Percentiles rank a stretch among this genome's conserved stretches.
Conservation (phyloP, 768 basidiomycete species). For the Stropharia rugosoannulata region DNA sequence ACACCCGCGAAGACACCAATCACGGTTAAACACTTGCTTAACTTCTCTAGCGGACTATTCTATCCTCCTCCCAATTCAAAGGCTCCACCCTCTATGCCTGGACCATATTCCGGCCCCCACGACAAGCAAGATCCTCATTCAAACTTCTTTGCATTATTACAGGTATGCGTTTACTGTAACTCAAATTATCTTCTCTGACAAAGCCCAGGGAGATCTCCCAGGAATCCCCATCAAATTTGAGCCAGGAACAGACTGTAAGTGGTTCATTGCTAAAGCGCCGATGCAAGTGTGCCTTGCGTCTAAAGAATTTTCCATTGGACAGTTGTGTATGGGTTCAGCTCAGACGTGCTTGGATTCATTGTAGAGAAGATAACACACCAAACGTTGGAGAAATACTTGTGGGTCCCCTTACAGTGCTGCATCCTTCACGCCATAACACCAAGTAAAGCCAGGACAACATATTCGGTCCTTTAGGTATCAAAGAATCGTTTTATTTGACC, state of each 20-base stretch:
- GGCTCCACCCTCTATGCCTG: background rate
- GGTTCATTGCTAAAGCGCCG: background rate
- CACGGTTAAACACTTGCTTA: constrained; percentile 25
- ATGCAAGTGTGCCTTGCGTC: background rate
- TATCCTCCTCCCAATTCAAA: constrained; percentile 14
- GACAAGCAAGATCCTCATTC: background rate
- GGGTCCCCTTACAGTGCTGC: constrained; percentile 1
- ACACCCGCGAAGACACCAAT: constrained; percentile 22
- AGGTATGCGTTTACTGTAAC: constrained; percentile 14
- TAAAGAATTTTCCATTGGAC: background rate
- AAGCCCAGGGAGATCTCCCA: constrained; percentile 20
- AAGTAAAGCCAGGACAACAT: constrained; percentile 26
- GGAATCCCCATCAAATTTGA: constrained; percentile 26
- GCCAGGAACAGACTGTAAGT: constrained; percentile 29
- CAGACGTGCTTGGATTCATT: constrained; percentile 29
- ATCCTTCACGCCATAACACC: too few relatives aligned
- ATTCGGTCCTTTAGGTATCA: constrained; percentile 28
- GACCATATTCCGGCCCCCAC: background rate
- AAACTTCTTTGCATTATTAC: constrained; percentile 14
- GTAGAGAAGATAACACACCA: constrained; percentile 28
- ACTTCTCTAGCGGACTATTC: constrained; percentile 27
- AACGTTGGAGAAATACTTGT: constrained; percentile 28
- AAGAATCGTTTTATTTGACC: constrained; percentile 26
- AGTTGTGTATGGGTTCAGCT: constrained; percentile 31
- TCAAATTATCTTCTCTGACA: background rate